Base-by-base conservation (phyloP, 129 eudicot species). In the Saussurea involucrata region DNA sequence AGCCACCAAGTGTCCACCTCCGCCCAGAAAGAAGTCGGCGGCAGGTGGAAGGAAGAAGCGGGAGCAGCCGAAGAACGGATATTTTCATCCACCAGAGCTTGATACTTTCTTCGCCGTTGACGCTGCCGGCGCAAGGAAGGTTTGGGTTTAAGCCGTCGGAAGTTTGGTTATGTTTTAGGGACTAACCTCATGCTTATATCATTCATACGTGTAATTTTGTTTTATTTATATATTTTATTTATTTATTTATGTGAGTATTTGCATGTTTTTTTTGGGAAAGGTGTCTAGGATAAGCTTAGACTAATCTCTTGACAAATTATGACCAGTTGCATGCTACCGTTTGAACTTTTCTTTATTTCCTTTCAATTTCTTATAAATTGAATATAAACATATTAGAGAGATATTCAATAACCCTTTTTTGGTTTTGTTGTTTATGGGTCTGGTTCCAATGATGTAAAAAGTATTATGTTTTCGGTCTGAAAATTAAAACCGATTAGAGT, bases 31-130 rank as follows among this genome's bases (percentile, higher is more conserved):
- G 72, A 67, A 67, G 49, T 44, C 40, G 71, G 5, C 15, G 40
- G 24, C 69, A 6, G 69, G 42, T 15, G 53, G 55, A 21, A 12
- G 9, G 1, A 31, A 28, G 17, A 74, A 31, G 34, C 0, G 61
- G 34, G 60, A 74, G 24, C 69, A 68, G 17, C 78, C 78, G 36
- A 75, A 63, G 71, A 75, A 75, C 13, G 79, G 79, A 13, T 75
- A 75, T 27, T 75, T 75, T 2, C 40, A 17, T 24, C 40, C 79
- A 11, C 79, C 79, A 0, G 79, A 75, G 28, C 24, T 75, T 20
- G 79, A 75, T 37, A 15, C 40, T 8, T 75, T 75, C 34, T 75
- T 75, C 49, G 63, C 79, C 3, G 8, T 63, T 20, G 68, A 63
- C n/a, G 31, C 57, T 4, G 21, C 10, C 44, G 40, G 10, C 40